Evolutionary conservation across 495 filamentous ascomycete species (phyloP), one percentile per base, ranked within the genome.

Genomic region (Annulohypoxylon stygium): DNA sequence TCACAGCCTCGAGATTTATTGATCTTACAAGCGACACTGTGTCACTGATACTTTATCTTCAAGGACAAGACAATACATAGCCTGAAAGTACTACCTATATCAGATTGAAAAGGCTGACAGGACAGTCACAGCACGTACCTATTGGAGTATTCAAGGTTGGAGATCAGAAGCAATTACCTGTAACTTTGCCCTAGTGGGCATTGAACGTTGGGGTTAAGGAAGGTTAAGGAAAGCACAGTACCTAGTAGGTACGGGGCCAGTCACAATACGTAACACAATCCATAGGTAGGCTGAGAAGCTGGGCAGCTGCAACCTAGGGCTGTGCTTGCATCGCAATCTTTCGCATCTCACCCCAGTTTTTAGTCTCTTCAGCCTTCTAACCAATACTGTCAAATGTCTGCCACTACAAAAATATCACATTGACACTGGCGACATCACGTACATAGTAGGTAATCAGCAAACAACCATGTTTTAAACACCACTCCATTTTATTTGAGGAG

Each of bases 311-410:
- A 47, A 61, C 60, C 65, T 65, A 69, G 65, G 65, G 70, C 70
- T 73, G 65, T 67, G 70, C 65, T 55, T 69, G 61, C 54, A 68
- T 73, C 70, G 70, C 71, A 70, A 67, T 66, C 62, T 61, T 70
- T 70, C 71, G 71, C 66, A 74, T 69, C 62, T 70, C 41, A 67
- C 45, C 12, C 33, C 16, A 34, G 26, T 34, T n/a, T n/a, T 37
- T n/a, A 67, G 70, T 70, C 66, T 50, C 67, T 60, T 60, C 57
- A 60, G 57, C 63, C 71, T 74, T 69, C 50, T 64, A 58, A 50
- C 51, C 39, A 18, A 16, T 50, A 47, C 47, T 6, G 63, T 41
- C n/a, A 51, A 23, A 45, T 30, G 30, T 6, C 50, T 57, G 23
- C 59, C 37, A 16, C 2, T 48, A 45, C 45, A 14, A 67, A 54